These are phyloP conservation scores for Aspergillus aculeatinus DNA, from an alignment of 2,329 filamentous ascomycete species.

Conservation along the genomic window DNA sequence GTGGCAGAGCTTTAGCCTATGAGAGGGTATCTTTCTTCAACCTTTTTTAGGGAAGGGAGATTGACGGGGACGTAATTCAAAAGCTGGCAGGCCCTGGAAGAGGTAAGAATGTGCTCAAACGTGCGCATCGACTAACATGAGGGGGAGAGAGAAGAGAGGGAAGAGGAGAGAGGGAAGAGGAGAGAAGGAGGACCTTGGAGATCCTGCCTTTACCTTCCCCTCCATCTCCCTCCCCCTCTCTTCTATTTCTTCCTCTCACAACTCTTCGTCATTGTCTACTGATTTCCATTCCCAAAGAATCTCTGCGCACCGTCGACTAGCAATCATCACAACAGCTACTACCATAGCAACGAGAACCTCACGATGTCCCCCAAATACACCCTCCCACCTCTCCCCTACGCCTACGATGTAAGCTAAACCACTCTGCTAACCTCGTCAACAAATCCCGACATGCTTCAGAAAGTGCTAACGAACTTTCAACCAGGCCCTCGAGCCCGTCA, in stretches of 20 bases:
- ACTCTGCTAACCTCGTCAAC: too few relatives aligned
- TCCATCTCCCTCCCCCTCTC: neutral
- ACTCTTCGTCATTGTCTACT: neutral
- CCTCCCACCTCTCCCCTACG: constrained; percentile 66
- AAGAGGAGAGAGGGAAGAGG: neutral
- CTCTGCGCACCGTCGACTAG: neutral
- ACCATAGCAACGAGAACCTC: neutral
- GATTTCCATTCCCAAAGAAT: neutral
- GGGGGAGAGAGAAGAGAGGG: neutral
- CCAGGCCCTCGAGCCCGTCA: constrained; percentile 72
- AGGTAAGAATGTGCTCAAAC: neutral
- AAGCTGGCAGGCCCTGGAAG: neutral
- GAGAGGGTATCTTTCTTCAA: too few relatives aligned
- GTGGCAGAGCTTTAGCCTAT: too few relatives aligned
- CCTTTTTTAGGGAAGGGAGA: too few relatives aligned
- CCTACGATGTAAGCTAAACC: constrained; percentile 62
- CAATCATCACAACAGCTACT: neutral
- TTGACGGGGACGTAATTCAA: neutral
- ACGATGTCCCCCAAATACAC: constrained; percentile 49
- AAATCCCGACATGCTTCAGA: neutral
- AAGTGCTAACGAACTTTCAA: constrained; percentile 52
- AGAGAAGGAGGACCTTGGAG: neutral
- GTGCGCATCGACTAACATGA: neutral
- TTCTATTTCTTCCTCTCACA: neutral
- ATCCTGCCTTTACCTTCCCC: neutral